A percentile compares a stretch with the other conserved stretches of the same genome.
Evolutionary conservation across 352 stramenopile species (phyloP).

Genomic region (Phytophthora cactorum): DNA sequence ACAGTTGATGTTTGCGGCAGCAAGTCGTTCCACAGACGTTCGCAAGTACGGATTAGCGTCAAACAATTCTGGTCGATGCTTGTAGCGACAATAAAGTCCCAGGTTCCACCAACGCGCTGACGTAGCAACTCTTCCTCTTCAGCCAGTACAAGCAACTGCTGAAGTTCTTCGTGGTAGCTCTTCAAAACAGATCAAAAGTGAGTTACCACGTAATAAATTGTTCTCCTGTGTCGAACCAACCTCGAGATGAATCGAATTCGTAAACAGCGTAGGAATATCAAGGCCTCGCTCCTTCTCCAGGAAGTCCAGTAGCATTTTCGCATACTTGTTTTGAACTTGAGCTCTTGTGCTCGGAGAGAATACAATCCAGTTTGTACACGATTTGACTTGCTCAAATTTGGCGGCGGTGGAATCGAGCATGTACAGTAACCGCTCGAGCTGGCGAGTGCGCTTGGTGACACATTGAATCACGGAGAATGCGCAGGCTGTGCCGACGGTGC

Average conservation of each 20-base stretch:
- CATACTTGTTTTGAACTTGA: slow-evolving; percentile 29
- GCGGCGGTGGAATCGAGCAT: slow-evolving; percentile 33
- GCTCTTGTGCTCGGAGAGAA: slow-evolving; percentile 3
- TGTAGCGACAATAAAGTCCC: slow-evolving; percentile 23
- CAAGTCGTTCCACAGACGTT: slow-evolving; percentile 24
- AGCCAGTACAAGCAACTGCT: slow-evolving; percentile 35
- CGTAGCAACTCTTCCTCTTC: slow-evolving; percentile 39
- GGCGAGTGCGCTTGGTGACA: slow-evolving; percentile 33
- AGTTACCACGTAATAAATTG: neutral
- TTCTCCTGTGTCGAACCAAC: slow-evolving; percentile 1
- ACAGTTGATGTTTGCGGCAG: slow-evolving; percentile 21
- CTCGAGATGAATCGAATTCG: slow-evolving; percentile 33
- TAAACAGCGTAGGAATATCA: slow-evolving; percentile 18
- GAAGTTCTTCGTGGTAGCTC: slow-evolving; percentile 33
- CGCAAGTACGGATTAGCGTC: slow-evolving; percentile 14
- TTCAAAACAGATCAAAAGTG: slow-evolving; percentile 8
- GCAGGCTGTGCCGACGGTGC: neutral
- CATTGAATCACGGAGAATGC: slow-evolving; percentile 41
- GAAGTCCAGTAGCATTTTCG: slow-evolving; percentile 34
- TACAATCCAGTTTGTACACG: neutral
- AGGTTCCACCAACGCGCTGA: slow-evolving; percentile 26
- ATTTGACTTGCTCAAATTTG: slow-evolving; percentile 26
- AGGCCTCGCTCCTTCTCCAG: slow-evolving; percentile 25
- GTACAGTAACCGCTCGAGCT: slow-evolving; percentile 42
- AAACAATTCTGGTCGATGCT: slow-evolving; percentile 24